phyloP scores from a whole-genome alignment of 441 rosid species.

The Hura crepitans region DNA sequence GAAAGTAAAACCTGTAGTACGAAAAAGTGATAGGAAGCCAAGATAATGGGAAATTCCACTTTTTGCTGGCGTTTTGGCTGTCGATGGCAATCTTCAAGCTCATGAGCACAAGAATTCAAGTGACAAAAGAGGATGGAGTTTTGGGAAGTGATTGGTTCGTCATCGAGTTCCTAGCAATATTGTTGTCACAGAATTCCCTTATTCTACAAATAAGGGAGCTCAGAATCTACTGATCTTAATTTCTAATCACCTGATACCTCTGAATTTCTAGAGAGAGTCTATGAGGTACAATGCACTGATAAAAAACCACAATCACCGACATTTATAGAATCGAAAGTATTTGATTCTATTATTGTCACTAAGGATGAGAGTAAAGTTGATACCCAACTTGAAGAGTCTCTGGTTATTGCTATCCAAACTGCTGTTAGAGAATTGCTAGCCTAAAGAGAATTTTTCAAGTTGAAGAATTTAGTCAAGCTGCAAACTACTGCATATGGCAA shows the following conservation, averaged over 20 bases:
- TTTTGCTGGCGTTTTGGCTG: no score
- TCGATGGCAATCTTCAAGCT: no score
- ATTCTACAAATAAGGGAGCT: constrained; percentile 43
- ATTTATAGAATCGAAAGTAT: constrained; percentile 30
- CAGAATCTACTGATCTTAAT: constrained; percentile 47
- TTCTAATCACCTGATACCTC: constrained; percentile 36
- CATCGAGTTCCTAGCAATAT: constrained; percentile 67
- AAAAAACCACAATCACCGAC: constrained; percentile 42
- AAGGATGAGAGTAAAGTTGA: constrained; percentile 33
- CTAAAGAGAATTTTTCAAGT: constrained; percentile 54
- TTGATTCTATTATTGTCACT: constrained; percentile 32
- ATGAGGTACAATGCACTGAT: constrained; percentile 33
- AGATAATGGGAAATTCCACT: no score
- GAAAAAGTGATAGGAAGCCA: no score
- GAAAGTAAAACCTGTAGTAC: no score
- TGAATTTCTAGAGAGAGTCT: constrained; percentile 40
- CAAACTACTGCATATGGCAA: constrained; percentile 94
- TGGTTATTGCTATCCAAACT: constrained; percentile 52
- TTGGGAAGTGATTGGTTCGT: constrained; percentile 68
- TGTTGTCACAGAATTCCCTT: constrained; percentile 46
- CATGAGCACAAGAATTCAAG: constrained; percentile 56
- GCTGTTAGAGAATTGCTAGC: constrained; percentile 64
- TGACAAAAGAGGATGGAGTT: constrained; percentile 79
- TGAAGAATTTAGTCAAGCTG: constrained; percentile 66
- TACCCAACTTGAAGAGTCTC: constrained; percentile 43